Evolutionary conservation across 2,329 filamentous ascomycete species (phyloP), one percentile per base, ranked within the genome.

Genomic region (Cadophora luteo-olivacea): DNA sequence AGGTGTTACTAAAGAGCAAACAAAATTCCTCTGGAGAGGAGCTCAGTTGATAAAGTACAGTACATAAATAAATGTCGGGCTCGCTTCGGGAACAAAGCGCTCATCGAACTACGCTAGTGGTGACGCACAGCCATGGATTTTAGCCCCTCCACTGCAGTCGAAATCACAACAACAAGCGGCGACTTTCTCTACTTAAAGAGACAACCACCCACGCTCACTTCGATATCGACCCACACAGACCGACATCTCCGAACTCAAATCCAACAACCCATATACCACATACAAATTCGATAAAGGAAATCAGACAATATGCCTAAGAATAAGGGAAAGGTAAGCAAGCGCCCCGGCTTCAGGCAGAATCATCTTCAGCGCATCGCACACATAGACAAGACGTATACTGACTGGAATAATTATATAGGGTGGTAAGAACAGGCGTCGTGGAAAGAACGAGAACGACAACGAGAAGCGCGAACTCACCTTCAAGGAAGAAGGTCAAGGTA

Each of bases 361-460:
- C 51, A 38, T 36, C 54, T 48, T 63, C 62, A 57, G 33, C 33
- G 61, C 52, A 49, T 32, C 63, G 55, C 57, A 64, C 66, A 68
- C 68, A 29, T 29, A 72, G 48, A 16, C 33, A 58, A 67, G 49
- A 24, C 48, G 52, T n/a, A 52, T 48, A 58, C 63, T 69, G 52
- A 69, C 58, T 36, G n/a, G 16, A 29, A 63, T 16, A 12, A 68
- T 16, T 69, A 65, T 77, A 87, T 77, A 96, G 93, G 95, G 95
- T 83, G 95, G 95, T 85, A 98, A 98, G 89, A 98, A 98, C 85
- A 87, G 95, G 84, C 92, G 95, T 89, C 90, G 96, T 85, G 95
- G 95, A 84, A 98, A 97, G 91, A 97, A 97, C 88, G 93, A 97
- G 85, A 97, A 96, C 84, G 96, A 98, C 86, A 97, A 97, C 81